Evolutionary conservation across 768 basidiomycete genomes (phyloP).

Genomic region (Russula foetens): DNA sequence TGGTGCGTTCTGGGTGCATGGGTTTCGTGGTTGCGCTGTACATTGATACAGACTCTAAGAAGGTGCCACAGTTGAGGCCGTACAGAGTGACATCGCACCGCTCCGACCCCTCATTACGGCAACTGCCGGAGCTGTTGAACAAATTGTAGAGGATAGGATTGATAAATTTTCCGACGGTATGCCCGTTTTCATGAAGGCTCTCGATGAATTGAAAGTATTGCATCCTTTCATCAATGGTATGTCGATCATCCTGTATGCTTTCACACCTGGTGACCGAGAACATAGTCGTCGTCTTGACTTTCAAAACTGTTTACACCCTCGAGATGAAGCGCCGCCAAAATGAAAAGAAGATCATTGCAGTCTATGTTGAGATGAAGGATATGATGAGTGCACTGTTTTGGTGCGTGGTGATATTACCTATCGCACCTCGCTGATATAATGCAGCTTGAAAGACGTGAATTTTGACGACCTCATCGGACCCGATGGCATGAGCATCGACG

Average conservation of each 20-base stretch:
- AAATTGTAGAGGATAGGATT: constrained; percentile 19
- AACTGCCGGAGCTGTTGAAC: neutral
- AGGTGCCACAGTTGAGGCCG: neutral
- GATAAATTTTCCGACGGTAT: constrained; percentile 23
- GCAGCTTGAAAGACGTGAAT: constrained; percentile 27
- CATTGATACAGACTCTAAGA: neutral
- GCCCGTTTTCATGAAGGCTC: constrained; percentile 23
- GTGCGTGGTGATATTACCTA: neutral
- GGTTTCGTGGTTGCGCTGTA: neutral
- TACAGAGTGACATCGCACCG: neutral
- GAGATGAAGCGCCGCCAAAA: constrained; percentile 44
- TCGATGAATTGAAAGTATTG: constrained; percentile 26
- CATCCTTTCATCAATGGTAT: constrained; percentile 26
- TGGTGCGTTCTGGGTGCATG: neutral
- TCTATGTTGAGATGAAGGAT: too few relatives aligned
- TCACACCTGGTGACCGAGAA: neutral
- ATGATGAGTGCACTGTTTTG: constrained; percentile 24
- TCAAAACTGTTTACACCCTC: too few relatives aligned
- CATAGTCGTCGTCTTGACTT: too few relatives aligned
- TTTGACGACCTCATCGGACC: constrained; percentile 26
- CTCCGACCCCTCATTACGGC: neutral
- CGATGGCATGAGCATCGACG: constrained; percentile 30
- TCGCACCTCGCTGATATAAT: neutral
- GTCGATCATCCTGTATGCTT: neutral
- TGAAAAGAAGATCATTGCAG: constrained; percentile 38